Base-by-base conservation (phyloP, 2,329 filamentous ascomycete species). In the Neopestalotiopsis rosae region DNA sequence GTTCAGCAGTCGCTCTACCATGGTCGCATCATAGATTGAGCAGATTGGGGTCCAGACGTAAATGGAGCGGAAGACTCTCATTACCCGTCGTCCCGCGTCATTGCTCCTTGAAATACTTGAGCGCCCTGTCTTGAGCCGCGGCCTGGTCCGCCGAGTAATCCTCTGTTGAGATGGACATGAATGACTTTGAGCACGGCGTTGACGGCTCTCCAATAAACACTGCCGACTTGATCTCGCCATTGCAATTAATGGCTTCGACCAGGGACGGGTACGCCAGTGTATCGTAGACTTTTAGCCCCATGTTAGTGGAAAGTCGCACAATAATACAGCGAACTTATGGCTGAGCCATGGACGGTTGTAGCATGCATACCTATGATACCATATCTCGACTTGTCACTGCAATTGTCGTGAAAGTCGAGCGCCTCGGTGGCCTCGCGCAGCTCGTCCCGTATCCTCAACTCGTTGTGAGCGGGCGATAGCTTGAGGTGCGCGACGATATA, bases 351-450 rank as follows among this genome's bases (percentile, higher is more conserved):
- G 9, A 17, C 38, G 38, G 34, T 30, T n/a, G 40, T n/a, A n/a
- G 38, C n/a, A n/a, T 13, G 13, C 61, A 49, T 65, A 65, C 62
- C 62, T 24, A 65, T 65, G 10, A 65, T 49, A 5, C 62, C 62
- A 12, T 65, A 65, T 30, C 40, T n/a, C 20, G 62, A 65, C 24
- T 65, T 49, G 20, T 65, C 45, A 13, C 40, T 65, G 5, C 62
- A 65, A 2, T 52, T 24, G 12, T 65, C 62, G n/a, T 65, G 62
- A 30, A 65, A 49, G 14, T 24, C 24, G 20, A 65, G 45, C 5
- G 62, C 62, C 34, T 65, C 62, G 10, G 62, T 65, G 5, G 62
- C 62, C 34, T 65, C 62, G n/a, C 62, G 24, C 62, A 65, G n/a
- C 34, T 65, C 62, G 24, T 65, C 62, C 24, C 62, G 7, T 10